Conservation (phyloP, 768 basidiomycete species). For the Tulasnella sp. region DNA sequence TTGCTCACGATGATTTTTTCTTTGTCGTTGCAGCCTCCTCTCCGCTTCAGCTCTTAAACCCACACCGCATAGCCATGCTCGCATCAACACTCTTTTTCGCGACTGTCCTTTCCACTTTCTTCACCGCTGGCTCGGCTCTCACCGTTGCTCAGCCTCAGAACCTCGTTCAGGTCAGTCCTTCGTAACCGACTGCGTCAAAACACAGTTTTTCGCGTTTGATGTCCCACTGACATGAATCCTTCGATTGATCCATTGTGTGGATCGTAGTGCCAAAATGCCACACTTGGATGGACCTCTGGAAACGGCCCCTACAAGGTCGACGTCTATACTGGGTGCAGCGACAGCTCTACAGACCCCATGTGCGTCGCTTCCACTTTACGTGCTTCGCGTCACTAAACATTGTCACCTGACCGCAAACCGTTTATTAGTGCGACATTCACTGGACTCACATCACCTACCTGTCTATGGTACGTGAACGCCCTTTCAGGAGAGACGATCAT, state of each 20-base stretch:
- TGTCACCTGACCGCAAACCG: not conserved
- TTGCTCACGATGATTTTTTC: constrained; percentile 23
- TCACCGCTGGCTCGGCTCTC: not conserved
- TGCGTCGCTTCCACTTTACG: not conserved
- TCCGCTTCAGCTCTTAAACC: too few species aligned
- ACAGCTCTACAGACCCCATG: constrained; percentile 3
- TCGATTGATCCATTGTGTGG: too few species aligned
- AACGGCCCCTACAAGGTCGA: not conserved
- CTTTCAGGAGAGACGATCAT: not conserved
- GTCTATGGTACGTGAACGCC: not conserved
- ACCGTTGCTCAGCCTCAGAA: not conserved
- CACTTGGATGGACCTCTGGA: not conserved
- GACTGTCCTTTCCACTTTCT: constrained; percentile 52
- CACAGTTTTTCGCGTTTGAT: not conserved
- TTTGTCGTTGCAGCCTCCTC: constrained; percentile 15
- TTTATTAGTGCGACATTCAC: constrained; percentile 3
- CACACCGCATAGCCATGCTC: constrained; percentile 50
- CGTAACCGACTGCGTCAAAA: not conserved
- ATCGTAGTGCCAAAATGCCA: constrained; percentile 1
- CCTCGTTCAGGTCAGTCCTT: not conserved
- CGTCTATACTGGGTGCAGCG: constrained; percentile 11
- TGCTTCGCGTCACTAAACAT: not conserved
- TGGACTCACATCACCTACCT: not conserved
- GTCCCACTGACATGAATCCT: not conserved
- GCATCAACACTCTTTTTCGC: constrained; percentile 58